Evolutionary conservation across 2,329 filamentous ascomycete species (phyloP).

Genomic region (Epichloe festucae): DNA sequence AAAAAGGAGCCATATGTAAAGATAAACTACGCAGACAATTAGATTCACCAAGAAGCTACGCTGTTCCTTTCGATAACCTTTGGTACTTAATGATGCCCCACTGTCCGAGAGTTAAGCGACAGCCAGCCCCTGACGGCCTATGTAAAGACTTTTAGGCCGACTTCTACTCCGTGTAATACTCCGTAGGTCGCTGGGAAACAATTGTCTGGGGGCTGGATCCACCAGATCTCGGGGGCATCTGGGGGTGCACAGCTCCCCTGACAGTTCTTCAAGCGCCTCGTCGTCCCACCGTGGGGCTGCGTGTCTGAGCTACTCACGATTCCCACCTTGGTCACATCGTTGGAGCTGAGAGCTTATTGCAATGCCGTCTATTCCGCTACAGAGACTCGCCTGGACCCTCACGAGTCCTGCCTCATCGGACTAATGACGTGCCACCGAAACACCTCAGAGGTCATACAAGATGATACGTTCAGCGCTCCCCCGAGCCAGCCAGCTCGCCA

Average conservation of each 20-base stretch:
- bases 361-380: neutral
- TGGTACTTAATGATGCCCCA: neutral
- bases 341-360: neutral
- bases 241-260: neutral
- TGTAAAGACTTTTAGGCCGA: too few relatives aligned
- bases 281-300: neutral
- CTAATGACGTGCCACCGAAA: neutral
- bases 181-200: neutral
- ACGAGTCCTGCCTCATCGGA: neutral
- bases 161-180: too few relatives aligned
- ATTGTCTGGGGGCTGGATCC: neutral
- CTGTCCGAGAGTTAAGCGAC: neutral
- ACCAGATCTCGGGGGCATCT: constrained; percentile 2
- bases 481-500: constrained; percentile 6
- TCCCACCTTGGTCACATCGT: neutral
- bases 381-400: neutral
- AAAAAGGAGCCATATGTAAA: too few relatives aligned
- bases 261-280: too few relatives aligned
- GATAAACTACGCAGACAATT: neutral
- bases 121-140: neutral
- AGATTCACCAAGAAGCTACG: too few relatives aligned
- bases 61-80: neutral
- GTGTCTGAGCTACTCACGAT: neutral
- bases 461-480: constrained; percentile 10
- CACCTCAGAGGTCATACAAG: neutral